These are phyloP conservation scores for Thozetella sp. DNA, from an alignment of 495 filamentous ascomycete genomes.

Conservation along the genomic window DNA sequence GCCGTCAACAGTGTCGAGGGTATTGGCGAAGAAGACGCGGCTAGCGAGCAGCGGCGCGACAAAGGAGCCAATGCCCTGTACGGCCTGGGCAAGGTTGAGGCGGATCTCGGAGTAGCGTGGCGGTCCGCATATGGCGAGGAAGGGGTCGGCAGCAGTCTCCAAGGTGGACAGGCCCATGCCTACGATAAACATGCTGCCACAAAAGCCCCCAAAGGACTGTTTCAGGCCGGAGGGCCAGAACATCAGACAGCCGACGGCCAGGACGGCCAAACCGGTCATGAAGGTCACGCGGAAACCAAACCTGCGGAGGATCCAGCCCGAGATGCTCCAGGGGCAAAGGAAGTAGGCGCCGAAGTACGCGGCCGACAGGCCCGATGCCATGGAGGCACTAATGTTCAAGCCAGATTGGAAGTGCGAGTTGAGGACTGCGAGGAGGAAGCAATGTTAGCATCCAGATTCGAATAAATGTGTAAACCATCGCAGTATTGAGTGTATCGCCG, in stretches of 20 bases:
- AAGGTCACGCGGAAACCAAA: slow-evolving; percentile 65
- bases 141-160: slow-evolving; percentile 71
- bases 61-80: slow-evolving; percentile 65
- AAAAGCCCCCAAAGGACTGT: slow-evolving; percentile 70
- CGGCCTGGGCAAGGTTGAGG: slow-evolving; percentile 65
- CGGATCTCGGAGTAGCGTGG: slow-evolving; percentile 68
- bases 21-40: slow-evolving; percentile 66
- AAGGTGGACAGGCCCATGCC: slow-evolving; percentile 70
- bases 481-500: background rate
- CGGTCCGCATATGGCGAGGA: slow-evolving; percentile 60
- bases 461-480: background rate
- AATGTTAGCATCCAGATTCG: background rate
- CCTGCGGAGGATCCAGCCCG: slow-evolving; percentile 59
- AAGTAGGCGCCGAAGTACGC: slow-evolving; percentile 55
- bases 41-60: slow-evolving; percentile 67
- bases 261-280: slow-evolving; percentile 54
- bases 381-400: slow-evolving; percentile 28
- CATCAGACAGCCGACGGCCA: slow-evolving; percentile 60
- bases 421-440: slow-evolving; percentile 28
- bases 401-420: slow-evolving; percentile 39
- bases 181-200: slow-evolving; percentile 69
- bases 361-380: slow-evolving; percentile 33
- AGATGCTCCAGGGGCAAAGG: slow-evolving; percentile 53
- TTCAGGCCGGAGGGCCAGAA: slow-evolving; percentile 61
- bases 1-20: slow-evolving; percentile 45